Percentiles rank a stretch among this genome's conserved stretches.
These are phyloP conservation scores for Aureobasidium mangrovei DNA, from an alignment of 2,329 filamentous ascomycete species.

Conservation along the genomic window DNA sequence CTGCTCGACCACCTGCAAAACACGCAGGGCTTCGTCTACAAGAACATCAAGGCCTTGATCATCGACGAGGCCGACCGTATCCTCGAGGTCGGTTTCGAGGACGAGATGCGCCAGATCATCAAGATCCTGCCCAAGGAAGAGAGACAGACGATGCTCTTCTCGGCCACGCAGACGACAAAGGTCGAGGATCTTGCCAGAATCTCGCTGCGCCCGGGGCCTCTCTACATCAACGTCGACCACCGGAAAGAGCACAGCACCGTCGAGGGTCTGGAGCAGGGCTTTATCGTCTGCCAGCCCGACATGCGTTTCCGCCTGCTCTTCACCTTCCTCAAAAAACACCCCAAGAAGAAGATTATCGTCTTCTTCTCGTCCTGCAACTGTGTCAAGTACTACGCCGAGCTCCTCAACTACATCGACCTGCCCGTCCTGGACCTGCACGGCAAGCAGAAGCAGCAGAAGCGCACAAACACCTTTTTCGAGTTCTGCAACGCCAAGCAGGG, in stretches of 20 bases:
- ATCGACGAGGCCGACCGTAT: slow-evolving; percentile 98
- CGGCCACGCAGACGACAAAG: slow-evolving; percentile 95
- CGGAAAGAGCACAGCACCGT: slow-evolving; percentile 84
- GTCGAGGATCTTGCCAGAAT: slow-evolving; percentile 94
- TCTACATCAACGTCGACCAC: slow-evolving; percentile 96
- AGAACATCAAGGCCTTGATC: slow-evolving; percentile 83
- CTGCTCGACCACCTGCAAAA: slow-evolving; percentile 91
- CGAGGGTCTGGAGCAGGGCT: slow-evolving; percentile 89
- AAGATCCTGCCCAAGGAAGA: slow-evolving; percentile 84
- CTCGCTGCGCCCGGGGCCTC: slow-evolving; percentile 77
- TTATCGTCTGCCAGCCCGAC: slow-evolving; percentile 86
- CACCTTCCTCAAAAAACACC: slow-evolving; percentile 84
- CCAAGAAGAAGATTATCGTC: slow-evolving; percentile 95
- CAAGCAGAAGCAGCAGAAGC: slow-evolving; percentile 97
- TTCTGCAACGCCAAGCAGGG: slow-evolving; percentile 80
- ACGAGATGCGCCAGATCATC: slow-evolving; percentile 94
- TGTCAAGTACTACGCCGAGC: slow-evolving; percentile 90
- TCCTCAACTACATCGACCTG: slow-evolving; percentile 95
- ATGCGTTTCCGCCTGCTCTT: slow-evolving; percentile 90
- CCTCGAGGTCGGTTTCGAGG: slow-evolving; percentile 94
- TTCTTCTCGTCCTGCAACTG: slow-evolving; percentile 78
- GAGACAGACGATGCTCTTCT: slow-evolving; percentile 96
- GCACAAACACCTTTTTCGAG: slow-evolving; percentile 98
- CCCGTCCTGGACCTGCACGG: slow-evolving; percentile 80
- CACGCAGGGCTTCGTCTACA: slow-evolving; percentile 80